Percentiles rank a stretch among this genome's conserved stretches.
Conservation (phyloP, 768 basidiomycete genomes). For the Lactifluus rugatus region DNA sequence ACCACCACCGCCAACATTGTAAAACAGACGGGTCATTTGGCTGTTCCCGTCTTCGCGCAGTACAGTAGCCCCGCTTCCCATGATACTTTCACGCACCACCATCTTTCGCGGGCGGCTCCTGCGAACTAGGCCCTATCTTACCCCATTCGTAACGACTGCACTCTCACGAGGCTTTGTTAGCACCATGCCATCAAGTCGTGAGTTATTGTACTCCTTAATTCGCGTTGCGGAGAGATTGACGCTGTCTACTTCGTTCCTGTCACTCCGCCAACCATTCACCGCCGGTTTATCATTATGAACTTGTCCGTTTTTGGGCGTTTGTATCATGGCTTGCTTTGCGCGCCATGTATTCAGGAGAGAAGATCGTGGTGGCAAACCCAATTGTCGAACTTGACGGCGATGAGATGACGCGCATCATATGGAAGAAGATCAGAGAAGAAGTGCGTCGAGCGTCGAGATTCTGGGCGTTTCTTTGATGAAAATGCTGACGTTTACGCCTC, state of each 20-base stretch:
- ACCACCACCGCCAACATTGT: neutral
- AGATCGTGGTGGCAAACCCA: constrained; percentile 79
- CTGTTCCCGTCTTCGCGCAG: neutral
- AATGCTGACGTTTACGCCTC: neutral
- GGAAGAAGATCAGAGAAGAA: constrained; percentile 96
- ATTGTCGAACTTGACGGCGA: constrained; percentile 95
- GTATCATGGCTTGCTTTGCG: neutral
- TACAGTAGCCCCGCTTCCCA: neutral
- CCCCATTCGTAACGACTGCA: neutral
- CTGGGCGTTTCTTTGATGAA: neutral
- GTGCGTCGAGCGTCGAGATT: constrained; percentile 44
- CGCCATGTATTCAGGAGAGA: constrained; percentile 24
- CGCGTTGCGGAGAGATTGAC: neutral
- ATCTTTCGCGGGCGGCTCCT: constrained; percentile 5
- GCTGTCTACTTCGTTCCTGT: neutral
- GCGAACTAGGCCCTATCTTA: neutral
- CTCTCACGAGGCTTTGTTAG: constrained; percentile 14
- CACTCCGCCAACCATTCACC: neutral
- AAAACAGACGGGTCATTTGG: neutral
- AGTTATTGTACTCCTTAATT: neutral
- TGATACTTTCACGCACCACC: constrained; percentile 13
- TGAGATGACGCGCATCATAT: constrained; percentile 99
- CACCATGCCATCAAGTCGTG: constrained; percentile 12
- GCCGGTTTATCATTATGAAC: neutral
- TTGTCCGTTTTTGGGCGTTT: neutral